These are phyloP conservation scores for Xanthoconium stramineum DNA, from an alignment of 768 basidiomycete genomes.

Conservation along the genomic window DNA sequence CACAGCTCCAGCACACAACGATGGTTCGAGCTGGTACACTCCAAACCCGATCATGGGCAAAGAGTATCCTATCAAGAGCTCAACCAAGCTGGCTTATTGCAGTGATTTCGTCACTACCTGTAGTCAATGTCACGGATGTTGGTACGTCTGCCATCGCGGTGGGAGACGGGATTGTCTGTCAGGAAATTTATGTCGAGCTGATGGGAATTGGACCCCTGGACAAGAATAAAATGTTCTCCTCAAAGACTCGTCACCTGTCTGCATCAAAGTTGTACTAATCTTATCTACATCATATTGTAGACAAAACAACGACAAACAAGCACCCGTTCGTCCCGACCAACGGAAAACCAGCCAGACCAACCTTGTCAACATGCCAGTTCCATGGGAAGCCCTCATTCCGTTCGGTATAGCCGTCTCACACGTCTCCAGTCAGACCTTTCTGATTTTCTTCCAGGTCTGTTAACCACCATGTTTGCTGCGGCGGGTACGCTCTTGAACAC, in stretches of 20 bases:
- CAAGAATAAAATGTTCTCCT: too few relatives aligned
- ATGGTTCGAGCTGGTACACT: constrained; percentile 16
- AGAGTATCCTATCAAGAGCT: constrained; percentile 14
- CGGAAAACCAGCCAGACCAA: background rate
- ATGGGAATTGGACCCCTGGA: background rate
- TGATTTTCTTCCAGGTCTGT: constrained; percentile 52
- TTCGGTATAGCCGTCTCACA: constrained; percentile 54
- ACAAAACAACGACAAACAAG: constrained; percentile 25
- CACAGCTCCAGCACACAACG: constrained; percentile 14
- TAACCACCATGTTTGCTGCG: constrained; percentile 85
- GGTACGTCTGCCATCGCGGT: constrained; percentile 7
- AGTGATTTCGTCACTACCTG: background rate
- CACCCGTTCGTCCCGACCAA: background rate
- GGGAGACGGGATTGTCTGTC: background rate
- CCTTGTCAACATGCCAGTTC: constrained; percentile 76
- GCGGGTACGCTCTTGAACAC: constrained; percentile 85
- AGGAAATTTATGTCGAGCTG: background rate
- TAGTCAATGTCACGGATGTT: constrained; percentile 5
- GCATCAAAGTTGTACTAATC: background rate
- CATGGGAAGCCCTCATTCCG: constrained; percentile 96
- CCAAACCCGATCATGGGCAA: constrained; percentile 29
- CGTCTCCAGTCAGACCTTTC: background rate
- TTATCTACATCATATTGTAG: background rate
- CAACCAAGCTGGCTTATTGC: background rate
- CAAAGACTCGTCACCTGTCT: background rate